Base-by-base conservation (phyloP, 495 filamentous ascomycete species). In the Penicillium parvum region DNA sequence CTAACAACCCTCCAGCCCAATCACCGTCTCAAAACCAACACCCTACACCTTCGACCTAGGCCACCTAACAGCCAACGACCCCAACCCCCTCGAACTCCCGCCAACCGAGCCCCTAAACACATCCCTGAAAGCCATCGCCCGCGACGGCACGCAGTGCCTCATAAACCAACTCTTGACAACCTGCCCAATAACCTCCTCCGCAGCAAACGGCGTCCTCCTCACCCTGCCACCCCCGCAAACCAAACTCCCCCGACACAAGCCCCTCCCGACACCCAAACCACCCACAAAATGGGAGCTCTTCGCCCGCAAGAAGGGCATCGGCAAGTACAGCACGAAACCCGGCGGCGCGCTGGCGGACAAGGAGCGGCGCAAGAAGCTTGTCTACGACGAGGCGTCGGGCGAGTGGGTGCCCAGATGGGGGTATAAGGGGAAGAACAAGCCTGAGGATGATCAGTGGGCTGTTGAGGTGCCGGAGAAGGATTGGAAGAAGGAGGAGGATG, bases 361-460 rank as follows among this genome's bases (percentile, higher is more conserved):
- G 55, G 72, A 84, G 68, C 74, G 82, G 49, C 89, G 88, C 74
- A 81, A 80, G 61, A 89, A 95, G 62, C 70, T 84, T 53, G 78
- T 84, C 29, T 95, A 85, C 63, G 85, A 96, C 64, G 88, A 95
- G 68, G 79, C 66, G 39, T 88, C 74, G 18, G 85, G 85, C 34
- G 86, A 94, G 60, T 96, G 86, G 84, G 86, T 90, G 43, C 84
- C 87, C 32, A 84, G 83, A 65, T 98, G 90, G 88, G 92, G 92
- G 1, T 96, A 94, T 69, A 88, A 90, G 71, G 94, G 90, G 34
- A 85, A 84, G 63, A 92, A 91, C 63, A 88, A 90, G 76, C 79
- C 78, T 10, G 80, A 75, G 0, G 84, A 88, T 52, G 65, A 75
- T 33, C 78, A 89, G 51, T 92, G 90, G 84, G 72, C 95, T 55